Evolutionary conservation across 352 stramenopile genomes (phyloP).

Genomic region (Saprolegnia diclina): DNA sequence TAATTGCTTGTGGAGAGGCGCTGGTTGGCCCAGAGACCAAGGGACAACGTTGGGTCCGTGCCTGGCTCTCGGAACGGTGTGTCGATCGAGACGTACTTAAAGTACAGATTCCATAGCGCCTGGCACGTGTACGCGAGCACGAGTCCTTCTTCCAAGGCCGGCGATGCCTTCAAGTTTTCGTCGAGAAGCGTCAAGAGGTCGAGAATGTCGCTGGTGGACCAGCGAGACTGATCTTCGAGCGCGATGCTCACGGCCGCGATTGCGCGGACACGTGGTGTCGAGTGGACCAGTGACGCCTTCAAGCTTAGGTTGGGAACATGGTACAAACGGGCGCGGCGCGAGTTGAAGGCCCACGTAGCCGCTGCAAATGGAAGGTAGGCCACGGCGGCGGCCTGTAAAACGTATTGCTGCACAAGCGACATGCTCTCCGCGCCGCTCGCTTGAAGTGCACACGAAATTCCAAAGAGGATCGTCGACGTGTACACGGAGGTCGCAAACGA

Average conservation of each 20-base stretch:
- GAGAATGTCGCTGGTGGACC: not conserved
- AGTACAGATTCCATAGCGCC: conserved; percentile 13
- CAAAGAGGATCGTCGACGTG: not conserved
- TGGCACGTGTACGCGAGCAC: conserved; percentile 12
- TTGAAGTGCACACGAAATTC: not conserved
- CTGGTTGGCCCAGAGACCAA: too few relatives aligned
- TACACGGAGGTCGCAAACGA: conserved; percentile 12
- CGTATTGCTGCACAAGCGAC: not conserved
- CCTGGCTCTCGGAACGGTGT: not conserved
- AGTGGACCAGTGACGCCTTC: not conserved
- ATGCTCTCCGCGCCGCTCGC: not conserved
- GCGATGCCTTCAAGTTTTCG: not conserved
- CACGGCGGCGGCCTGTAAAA: not conserved
- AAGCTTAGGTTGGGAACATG: conserved; percentile 15
- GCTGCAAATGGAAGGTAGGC: conserved; percentile 6
- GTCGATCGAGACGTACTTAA: not conserved
- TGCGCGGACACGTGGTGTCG: not conserved
- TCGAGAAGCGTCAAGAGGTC: not conserved
- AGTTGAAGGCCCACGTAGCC: conserved; percentile 9
- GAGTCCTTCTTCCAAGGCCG: not conserved
- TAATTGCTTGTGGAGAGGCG: too few relatives aligned
- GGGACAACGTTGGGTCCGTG: too few relatives aligned
- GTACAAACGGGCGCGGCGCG: not conserved
- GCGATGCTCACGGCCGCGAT: conserved; percentile 9
- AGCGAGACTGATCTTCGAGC: conserved; percentile 10